A percentile compares a stretch with the other conserved stretches of the same genome.
Conservation (phyloP, 306 rosid species). For the Lithocarpus polystachyus region DNA sequence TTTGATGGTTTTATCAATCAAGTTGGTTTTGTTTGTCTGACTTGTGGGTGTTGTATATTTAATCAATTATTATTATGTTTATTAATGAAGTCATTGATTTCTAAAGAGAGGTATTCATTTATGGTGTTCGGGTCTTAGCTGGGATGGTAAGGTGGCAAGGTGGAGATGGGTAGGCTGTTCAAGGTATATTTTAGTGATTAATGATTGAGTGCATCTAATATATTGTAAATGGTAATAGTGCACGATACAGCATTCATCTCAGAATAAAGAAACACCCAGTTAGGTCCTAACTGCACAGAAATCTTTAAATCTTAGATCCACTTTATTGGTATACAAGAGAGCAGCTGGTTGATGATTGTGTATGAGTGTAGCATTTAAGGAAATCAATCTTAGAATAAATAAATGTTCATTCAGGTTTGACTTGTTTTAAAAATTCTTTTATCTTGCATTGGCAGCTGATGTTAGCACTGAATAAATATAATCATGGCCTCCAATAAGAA, state of each 20-base stretch:
- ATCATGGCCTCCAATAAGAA: slow-evolving; percentile 33
- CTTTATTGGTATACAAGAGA: slow-evolving; percentile 10
- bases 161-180: background rate
- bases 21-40: background rate
- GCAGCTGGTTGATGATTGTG: slow-evolving; percentile 21
- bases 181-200: background rate
- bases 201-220: background rate
- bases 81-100: background rate
- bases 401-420: slow-evolving; percentile 8
- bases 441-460: slow-evolving; percentile 24
- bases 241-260: background rate
- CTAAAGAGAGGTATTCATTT: background rate
- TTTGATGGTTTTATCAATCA: slow-evolving; percentile 14
- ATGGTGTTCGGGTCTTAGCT: background rate
- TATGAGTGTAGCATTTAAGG: slow-evolving; percentile 14
- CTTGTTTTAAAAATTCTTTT: slow-evolving; percentile 19
- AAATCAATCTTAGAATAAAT: slow-evolving; percentile 17
- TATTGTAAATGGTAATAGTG: background rate
- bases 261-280: slow-evolving; percentile 9
- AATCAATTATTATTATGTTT: background rate
- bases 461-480: slow-evolving; percentile 30
- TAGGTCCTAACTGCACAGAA: slow-evolving; percentile 31
- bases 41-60: background rate
- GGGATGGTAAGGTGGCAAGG: background rate
- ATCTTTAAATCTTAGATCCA: slow-evolving; percentile 7